Evolutionary conservation across 2,329 filamentous ascomycete species (phyloP).

Genomic region (Penicillium rolfsii): DNA sequence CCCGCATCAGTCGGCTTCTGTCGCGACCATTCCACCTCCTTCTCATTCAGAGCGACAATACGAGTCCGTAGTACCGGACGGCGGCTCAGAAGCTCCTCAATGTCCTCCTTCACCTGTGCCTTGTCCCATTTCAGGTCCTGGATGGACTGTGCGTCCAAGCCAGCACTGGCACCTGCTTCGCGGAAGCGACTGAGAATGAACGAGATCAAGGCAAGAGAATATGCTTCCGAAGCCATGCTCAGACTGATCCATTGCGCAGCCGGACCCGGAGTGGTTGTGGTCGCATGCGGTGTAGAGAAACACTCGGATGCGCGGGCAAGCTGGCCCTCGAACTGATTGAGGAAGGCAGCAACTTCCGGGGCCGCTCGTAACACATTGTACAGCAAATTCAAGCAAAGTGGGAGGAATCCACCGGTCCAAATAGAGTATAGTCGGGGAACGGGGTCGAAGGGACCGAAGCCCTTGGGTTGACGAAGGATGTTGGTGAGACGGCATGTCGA

Average conservation of each 20-base stretch:
- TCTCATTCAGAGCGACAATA: constrained; percentile 71
- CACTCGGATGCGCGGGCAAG: constrained; percentile 71
- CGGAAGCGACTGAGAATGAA: constrained; percentile 70
- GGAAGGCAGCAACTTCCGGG: constrained; percentile 79
- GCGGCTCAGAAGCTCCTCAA: constrained; percentile 77
- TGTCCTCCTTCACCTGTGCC: constrained; percentile 72
- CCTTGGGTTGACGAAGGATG: constrained; percentile 69
- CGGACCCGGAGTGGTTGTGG: constrained; percentile 44
- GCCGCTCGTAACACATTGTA: constrained; percentile 79
- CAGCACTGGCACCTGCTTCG: constrained; percentile 64
- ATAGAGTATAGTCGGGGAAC: constrained; percentile 79
- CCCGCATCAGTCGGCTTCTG: constrained; percentile 46
- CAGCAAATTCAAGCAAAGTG: constrained; percentile 85
- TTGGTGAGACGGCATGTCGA: constrained; percentile 77
- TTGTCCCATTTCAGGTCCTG: constrained; percentile 76
- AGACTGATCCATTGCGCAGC: constrained; percentile 70
- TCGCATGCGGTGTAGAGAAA: constrained; percentile 60
- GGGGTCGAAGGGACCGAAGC: constrained; percentile 78
- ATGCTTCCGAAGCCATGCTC: constrained; percentile 73
- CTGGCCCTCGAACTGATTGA: constrained; percentile 86
- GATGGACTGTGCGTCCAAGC: constrained; percentile 64
- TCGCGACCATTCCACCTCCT: constrained; percentile 67
- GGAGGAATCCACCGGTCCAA: constrained; percentile 86
- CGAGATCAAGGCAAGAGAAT: constrained; percentile 75
- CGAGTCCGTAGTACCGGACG: constrained; percentile 70